Conservation (phyloP, 1,284 basidiomycete genomes). For the Leccinum fuscescens region DNA sequence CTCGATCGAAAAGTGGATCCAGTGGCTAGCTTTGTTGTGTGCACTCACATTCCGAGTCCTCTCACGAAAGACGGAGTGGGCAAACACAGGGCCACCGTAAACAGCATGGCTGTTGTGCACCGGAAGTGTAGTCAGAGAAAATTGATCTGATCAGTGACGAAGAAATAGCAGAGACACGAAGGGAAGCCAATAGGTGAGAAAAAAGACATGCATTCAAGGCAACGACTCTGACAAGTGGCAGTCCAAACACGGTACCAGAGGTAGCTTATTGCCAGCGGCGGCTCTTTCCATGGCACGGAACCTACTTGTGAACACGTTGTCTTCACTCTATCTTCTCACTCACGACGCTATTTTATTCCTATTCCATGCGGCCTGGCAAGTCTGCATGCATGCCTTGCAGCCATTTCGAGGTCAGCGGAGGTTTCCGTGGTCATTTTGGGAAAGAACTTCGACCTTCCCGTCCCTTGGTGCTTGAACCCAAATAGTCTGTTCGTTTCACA, state of each 20-base stretch:
- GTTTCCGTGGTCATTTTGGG: conserved; percentile 8
- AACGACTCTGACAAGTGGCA: neutral
- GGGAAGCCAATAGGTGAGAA: neutral
- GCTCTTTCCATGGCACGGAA: neutral
- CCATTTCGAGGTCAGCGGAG: conserved; percentile 1
- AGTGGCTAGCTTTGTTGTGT: neutral
- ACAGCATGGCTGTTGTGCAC: neutral
- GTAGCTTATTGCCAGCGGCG: too few species aligned
- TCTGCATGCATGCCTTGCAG: neutral
- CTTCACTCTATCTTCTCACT: neutral
- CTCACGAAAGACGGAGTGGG: neutral
- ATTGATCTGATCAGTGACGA: neutral
- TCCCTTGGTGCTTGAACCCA: neutral
- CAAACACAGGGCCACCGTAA: neutral
- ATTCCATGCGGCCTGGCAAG: neutral
- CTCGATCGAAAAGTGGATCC: conserved; percentile 5
- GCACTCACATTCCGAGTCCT: neutral
- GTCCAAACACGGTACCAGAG: neutral
- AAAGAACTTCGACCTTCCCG: neutral
- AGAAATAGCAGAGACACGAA: neutral
- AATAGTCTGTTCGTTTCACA: conserved; percentile 1
- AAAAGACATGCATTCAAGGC: neutral
- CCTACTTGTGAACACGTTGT: neutral
- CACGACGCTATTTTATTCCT: neutral
- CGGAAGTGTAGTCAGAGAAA: neutral